Percentiles rank a stretch among this genome's conserved stretches.
Evolutionary conservation across 371 early-diverging fungal species (phyloP).

Genomic region (Actinomortierella wolfii): DNA sequence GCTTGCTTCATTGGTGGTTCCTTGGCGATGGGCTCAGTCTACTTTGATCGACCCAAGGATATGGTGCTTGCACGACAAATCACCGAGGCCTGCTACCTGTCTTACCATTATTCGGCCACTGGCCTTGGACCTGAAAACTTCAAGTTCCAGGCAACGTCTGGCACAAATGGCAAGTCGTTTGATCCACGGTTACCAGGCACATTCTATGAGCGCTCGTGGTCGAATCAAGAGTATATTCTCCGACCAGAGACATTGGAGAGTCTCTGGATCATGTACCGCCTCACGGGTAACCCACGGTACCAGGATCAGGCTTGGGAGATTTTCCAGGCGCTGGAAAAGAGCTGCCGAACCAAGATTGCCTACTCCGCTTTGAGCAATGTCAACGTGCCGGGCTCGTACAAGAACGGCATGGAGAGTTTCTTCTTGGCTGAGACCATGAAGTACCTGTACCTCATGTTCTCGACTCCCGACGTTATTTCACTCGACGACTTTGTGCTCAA

Average conservation of each 20-base stretch:
- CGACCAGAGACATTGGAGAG: conserved; percentile 76
- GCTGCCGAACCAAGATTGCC: conserved; percentile 61
- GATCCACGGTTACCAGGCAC: conserved; percentile 11
- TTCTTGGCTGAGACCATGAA: conserved; percentile 89
- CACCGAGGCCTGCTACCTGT: conserved; percentile 62
- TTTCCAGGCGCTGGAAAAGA: conserved; percentile 70
- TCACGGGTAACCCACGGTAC: conserved; percentile 75
- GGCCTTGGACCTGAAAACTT: conserved; percentile 64
- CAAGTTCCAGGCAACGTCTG: conserved; percentile 11
- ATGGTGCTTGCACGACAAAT: conserved; percentile 53
- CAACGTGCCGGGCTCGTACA: conserved; percentile 41
- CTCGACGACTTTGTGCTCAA: conserved; percentile 78
- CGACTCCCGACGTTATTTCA: conserved; percentile 63
- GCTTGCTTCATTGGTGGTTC: conserved; percentile 76
- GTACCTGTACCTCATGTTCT: conserved; percentile 82
- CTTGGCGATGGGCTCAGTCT: conserved; percentile 65
- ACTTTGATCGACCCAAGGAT: conserved; percentile 54
- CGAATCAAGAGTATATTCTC: conserved; percentile 36
- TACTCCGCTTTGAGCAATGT: conserved; percentile 69
- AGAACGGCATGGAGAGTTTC: conserved; percentile 60
- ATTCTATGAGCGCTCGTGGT: conserved; percentile 12
- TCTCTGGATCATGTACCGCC: conserved; percentile 72
- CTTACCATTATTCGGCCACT: conserved; percentile 57
- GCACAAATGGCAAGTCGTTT: conserved; percentile 4
- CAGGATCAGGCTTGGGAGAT: conserved; percentile 80